phyloP scores from a whole-genome alignment of 75 land plant genomes.

The Picea sitchensis region DNA sequence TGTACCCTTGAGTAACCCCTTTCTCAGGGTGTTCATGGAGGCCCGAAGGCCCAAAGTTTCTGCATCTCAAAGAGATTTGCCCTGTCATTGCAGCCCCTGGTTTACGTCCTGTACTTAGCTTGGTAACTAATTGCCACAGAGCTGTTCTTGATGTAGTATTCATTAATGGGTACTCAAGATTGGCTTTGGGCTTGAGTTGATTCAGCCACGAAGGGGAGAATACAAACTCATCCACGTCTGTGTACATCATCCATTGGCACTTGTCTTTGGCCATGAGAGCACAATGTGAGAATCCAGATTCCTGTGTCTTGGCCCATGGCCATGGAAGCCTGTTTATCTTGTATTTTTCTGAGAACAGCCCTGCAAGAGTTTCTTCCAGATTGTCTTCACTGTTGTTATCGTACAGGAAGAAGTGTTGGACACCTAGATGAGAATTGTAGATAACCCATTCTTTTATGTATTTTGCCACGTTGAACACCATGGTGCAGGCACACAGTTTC shows the following conservation, averaged over 20 bases:
- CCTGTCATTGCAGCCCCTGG: slow-evolving; percentile 20
- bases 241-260: slow-evolving; percentile 72
- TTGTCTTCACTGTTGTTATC: slow-evolving; percentile 83
- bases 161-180: too few species aligned
- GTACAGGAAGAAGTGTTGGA: slow-evolving; percentile 67
- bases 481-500: slow-evolving; percentile 65
- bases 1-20: slow-evolving; percentile 91
- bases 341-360: slow-evolving; percentile 15
- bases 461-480: slow-evolving; percentile 74
- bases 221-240: slow-evolving; percentile 81
- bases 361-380: slow-evolving; percentile 16
- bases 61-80: slow-evolving; percentile 46
- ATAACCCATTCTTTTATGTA: slow-evolving; percentile 75
- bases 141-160: too few species aligned
- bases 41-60: slow-evolving; percentile 75
- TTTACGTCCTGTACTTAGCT: too few species aligned
- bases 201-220: slow-evolving; percentile 39
- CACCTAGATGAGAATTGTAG: slow-evolving; percentile 67
- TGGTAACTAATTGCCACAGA: too few species aligned
- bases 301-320: slow-evolving; percentile 89
- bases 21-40: slow-evolving; percentile 34
- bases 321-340: slow-evolving; percentile 36
- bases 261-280: slow-evolving; percentile 25
- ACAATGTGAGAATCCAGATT: slow-evolving; percentile 84
- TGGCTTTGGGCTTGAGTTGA: too few species aligned